phyloP scores from a whole-genome alignment of 2,329 filamentous ascomycete genomes.

The Talaromyces sp. region DNA sequence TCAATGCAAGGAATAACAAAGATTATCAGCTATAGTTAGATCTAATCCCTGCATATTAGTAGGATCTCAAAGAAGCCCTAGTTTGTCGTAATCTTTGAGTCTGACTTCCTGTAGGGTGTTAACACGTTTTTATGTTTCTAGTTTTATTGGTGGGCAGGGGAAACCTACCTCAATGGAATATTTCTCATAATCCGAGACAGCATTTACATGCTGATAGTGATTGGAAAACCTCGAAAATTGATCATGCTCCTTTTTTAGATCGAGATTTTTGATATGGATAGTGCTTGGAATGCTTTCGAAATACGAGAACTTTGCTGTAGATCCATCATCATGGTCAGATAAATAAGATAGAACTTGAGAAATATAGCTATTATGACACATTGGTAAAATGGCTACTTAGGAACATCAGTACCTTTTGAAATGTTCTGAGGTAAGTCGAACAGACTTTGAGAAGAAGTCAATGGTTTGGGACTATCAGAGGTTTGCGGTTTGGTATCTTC shows the following conservation, averaged over 20 bases:
- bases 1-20: background rate
- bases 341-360: background rate
- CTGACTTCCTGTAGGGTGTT: constrained; percentile 3
- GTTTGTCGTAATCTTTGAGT: constrained; percentile 3
- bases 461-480: background rate
- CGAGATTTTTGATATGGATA: background rate
- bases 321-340: background rate
- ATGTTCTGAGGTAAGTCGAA: background rate
- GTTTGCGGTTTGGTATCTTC: background rate
- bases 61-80: background rate
- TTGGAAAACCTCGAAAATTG: background rate
- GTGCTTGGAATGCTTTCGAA: background rate
- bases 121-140: background rate
- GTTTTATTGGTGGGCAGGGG: background rate
- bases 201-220: background rate
- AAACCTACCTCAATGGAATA: constrained; percentile 5
- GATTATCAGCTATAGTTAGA: background rate
- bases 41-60: background rate
- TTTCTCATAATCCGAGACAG: background rate
- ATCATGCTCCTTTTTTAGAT: background rate
- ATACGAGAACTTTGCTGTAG: background rate
- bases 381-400: background rate
- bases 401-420: background rate
- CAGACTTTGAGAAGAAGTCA: background rate
- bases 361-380: background rate